Evolutionary conservation across 2,329 filamentous ascomycete species (phyloP).

Genomic region (Emergomyces africanus): DNA sequence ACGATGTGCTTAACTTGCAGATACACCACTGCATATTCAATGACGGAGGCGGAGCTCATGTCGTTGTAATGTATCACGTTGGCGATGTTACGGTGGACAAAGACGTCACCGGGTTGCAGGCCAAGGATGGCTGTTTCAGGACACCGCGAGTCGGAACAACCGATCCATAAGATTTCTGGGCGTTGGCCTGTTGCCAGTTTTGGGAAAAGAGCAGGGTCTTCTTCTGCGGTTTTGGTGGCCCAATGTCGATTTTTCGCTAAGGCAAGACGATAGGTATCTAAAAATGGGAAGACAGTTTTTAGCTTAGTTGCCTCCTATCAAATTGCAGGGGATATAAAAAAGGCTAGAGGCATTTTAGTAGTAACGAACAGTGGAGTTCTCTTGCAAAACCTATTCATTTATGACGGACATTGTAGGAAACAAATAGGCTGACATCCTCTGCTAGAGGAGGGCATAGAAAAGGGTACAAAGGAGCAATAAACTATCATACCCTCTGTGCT

Average conservation of each 20-base stretch:
- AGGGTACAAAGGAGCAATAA: not conserved
- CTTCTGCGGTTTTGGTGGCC: conserved; percentile 50
- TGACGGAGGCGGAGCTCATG: conserved; percentile 59
- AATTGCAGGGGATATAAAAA: not conserved
- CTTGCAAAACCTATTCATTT: not conserved
- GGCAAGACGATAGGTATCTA: conserved; percentile 50
- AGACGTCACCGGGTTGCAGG: conserved; percentile 70
- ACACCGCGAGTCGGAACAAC: conserved; percentile 74
- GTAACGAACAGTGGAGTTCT: not conserved
- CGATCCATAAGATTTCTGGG: conserved; percentile 59
- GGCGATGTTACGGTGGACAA: conserved; percentile 83
- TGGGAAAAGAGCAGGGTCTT: conserved; percentile 59
- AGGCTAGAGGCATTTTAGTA: not conserved
- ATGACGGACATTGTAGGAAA: not conserved
- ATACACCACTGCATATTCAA: conserved; percentile 65
- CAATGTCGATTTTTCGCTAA: conserved; percentile 58
- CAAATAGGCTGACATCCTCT: not conserved
- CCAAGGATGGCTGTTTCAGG: conserved; percentile 73
- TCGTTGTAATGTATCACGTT: conserved; percentile 68
- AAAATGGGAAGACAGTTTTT: conserved; percentile 12
- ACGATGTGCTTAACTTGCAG: conserved; percentile 54
- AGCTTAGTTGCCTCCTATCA: not conserved
- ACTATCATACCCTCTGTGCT: not conserved
- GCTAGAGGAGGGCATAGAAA: not conserved
- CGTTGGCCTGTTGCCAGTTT: conserved; percentile 54